Evolutionary conservation across 1,284 basidiomycete species (phyloP).

Genomic region (Ustilago esculenta): DNA sequence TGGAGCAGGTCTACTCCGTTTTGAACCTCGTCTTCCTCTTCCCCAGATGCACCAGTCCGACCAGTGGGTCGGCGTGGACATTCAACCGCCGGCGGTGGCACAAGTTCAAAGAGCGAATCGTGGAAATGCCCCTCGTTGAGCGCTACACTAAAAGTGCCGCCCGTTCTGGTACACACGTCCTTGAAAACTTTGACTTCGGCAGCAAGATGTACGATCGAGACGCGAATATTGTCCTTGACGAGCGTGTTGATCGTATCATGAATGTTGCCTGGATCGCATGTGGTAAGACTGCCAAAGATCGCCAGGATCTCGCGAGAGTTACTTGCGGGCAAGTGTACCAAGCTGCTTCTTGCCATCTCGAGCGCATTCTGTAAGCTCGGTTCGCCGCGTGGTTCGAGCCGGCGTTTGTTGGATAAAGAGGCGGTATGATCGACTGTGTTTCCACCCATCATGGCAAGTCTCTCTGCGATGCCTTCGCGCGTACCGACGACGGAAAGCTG

Average conservation of each 20-base stretch:
- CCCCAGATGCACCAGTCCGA: slow-evolving; percentile 8
- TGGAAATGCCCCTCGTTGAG: slow-evolving; percentile 96
- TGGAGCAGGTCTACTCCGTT: slow-evolving; percentile 79
- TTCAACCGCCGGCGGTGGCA: slow-evolving; percentile 75
- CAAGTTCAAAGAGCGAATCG: slow-evolving; percentile 92
- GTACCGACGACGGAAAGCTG: slow-evolving; percentile 71
- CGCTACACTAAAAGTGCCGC: slow-evolving; percentile 76
- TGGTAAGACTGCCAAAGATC: slow-evolving; percentile 92
- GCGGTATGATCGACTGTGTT: slow-evolving; percentile 93
- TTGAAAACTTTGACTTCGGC: slow-evolving; percentile 98
- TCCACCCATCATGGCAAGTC: slow-evolving; percentile 75
- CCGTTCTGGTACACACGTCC: slow-evolving; percentile 72
- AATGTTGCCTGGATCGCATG: slow-evolving; percentile 95
- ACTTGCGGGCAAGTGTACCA: slow-evolving; percentile 84
- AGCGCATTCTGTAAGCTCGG: slow-evolving; percentile 96
- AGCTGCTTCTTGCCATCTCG: slow-evolving; percentile 76
- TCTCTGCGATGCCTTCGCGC: slow-evolving; percentile 63
- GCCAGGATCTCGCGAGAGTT: slow-evolving; percentile 94
- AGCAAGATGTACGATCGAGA: slow-evolving; percentile 85
- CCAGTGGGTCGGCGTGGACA: slow-evolving; percentile 10
- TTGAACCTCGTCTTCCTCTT: slow-evolving; percentile 19
- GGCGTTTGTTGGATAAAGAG: slow-evolving; percentile 83
- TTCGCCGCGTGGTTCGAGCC: slow-evolving; percentile 87
- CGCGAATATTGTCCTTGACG: slow-evolving; percentile 79
- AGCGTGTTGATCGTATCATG: slow-evolving; percentile 88